A percentile compares a stretch with the other conserved stretches of the same genome.
These are phyloP conservation scores for Penstemon eatonii DNA, from an alignment of 257 asterid genomes.

Conservation along the genomic window DNA sequence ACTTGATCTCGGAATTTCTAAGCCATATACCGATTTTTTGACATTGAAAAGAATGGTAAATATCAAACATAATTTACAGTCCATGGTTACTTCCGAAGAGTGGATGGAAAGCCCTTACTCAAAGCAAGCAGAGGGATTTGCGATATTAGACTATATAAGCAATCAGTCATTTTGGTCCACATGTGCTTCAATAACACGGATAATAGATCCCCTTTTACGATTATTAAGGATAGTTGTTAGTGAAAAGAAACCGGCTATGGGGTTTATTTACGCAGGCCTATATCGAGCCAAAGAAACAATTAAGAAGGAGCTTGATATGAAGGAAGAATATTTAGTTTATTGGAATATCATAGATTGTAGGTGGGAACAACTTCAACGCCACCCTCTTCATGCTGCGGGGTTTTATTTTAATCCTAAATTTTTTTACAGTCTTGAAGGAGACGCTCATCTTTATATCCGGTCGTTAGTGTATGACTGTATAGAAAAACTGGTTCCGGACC, in stretches of 20 bases:
- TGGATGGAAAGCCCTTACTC: constrained; percentile 77
- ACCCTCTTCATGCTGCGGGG: constrained; percentile 89
- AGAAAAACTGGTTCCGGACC: constrained; percentile 79
- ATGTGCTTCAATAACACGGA: constrained; percentile 44
- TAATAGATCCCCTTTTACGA: constrained; percentile 68
- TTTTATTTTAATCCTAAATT: constrained; percentile 84
- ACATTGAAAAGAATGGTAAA: constrained; percentile 68
- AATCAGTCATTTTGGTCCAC: constrained; percentile 73
- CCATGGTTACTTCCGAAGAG: constrained; percentile 82
- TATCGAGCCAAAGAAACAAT: constrained; percentile 82
- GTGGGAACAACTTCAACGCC: constrained; percentile 74
- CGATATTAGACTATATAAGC: constrained; percentile 45
- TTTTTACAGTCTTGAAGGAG: constrained; percentile 75
- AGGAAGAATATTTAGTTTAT: constrained; percentile 60
- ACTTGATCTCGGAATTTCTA: constrained; percentile 60
- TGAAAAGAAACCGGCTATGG: constrained; percentile 74
- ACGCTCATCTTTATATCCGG: constrained; percentile 61
- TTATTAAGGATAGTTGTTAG: constrained; percentile 65
- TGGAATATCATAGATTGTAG: constrained; percentile 83
- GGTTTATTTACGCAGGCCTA: constrained; percentile 72
- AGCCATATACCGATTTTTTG: constrained; percentile 55
- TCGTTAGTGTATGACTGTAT: constrained; percentile 77
- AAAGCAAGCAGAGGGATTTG: constrained; percentile 58
- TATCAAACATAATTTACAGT: constrained; percentile 63
- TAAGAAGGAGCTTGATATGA: constrained; percentile 64